phyloP scores from a whole-genome alignment of 2,329 filamentous ascomycete genomes.

The Aspergillus eucalypticola region DNA sequence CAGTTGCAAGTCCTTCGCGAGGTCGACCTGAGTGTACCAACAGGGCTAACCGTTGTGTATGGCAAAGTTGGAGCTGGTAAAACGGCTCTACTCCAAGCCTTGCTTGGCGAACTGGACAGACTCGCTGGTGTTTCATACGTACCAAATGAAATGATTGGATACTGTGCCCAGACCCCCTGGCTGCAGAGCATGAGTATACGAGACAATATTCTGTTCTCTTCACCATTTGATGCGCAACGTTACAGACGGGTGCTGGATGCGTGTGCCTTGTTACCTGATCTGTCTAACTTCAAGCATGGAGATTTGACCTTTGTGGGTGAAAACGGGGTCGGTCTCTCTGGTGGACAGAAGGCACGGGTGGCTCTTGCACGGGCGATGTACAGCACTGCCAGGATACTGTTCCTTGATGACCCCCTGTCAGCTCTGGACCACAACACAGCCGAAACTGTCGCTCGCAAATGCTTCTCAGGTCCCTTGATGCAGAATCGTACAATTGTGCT shows the following conservation, averaged over 20 bases:
- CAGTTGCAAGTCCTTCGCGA: conserved; percentile 56
- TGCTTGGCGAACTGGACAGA: conserved; percentile 61
- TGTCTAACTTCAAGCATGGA: conserved; percentile 63
- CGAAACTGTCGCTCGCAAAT: conserved; percentile 59
- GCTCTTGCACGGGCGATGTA: conserved; percentile 63
- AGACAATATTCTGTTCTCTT: conserved; percentile 67
- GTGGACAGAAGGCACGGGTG: conserved; percentile 62
- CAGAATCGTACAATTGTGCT: conserved; percentile 58
- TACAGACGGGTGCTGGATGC: conserved; percentile 70
- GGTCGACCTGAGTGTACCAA: conserved; percentile 56
- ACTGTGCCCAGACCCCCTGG: conserved; percentile 68
- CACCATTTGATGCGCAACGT: conserved; percentile 66
- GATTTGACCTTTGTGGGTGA: conserved; percentile 64
- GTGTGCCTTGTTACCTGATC: conserved; percentile 62
- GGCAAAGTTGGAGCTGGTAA: conserved; percentile 68
- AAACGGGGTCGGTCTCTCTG: conserved; percentile 62
- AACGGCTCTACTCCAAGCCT: conserved; percentile 59
- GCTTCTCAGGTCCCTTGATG: conserved; percentile 57
- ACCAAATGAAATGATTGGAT: conserved; percentile 60
- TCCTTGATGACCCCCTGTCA: conserved; percentile 62
- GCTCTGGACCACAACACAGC: conserved; percentile 66
- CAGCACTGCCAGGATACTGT: conserved; percentile 54
- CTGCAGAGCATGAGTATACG: conserved; percentile 69
- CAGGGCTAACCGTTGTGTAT: conserved; percentile 60
- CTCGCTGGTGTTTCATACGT: conserved; percentile 52